Conservation (phyloP, 2,329 filamentous ascomycete species). For the Plenodomus lindquistii region DNA sequence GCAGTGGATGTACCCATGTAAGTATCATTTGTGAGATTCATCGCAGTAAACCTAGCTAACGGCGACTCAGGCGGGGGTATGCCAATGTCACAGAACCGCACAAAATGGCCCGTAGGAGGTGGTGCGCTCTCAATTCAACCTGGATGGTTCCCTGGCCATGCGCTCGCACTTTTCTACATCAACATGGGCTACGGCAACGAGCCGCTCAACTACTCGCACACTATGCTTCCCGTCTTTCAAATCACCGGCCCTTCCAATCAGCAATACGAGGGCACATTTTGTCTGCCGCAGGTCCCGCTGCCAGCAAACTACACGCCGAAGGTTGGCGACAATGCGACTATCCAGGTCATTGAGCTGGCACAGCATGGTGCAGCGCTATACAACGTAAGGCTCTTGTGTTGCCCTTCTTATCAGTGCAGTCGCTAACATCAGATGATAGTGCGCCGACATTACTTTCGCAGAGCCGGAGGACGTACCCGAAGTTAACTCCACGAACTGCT, state of each 20-base stretch:
- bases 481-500: slow-evolving; percentile 83
- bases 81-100: slow-evolving; percentile 76
- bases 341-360: slow-evolving; percentile 83
- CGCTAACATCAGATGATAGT: slow-evolving; percentile 57
- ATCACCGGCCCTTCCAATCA: slow-evolving; percentile 79
- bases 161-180: slow-evolving; percentile 80
- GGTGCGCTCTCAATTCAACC: slow-evolving; percentile 90
- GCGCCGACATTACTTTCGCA: slow-evolving; percentile 91
- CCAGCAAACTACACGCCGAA: slow-evolving; percentile 72
- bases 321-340: slow-evolving; percentile 85
- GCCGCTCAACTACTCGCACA: slow-evolving; percentile 83
- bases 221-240: slow-evolving; percentile 80
- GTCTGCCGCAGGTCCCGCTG: slow-evolving; percentile 84
- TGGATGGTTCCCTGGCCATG: slow-evolving; percentile 92
- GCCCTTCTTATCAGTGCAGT: not conserved
- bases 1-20: slow-evolving; percentile 96
- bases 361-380: slow-evolving; percentile 82
- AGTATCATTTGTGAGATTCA: slow-evolving; percentile 43
- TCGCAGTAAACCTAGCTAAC: slow-evolving; percentile 9
- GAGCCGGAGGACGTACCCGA: slow-evolving; percentile 74
- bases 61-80: slow-evolving; percentile 75
- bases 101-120: slow-evolving; percentile 85
- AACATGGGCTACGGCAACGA: slow-evolving; percentile 86
- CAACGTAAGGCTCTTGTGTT: slow-evolving; percentile 60
- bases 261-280: slow-evolving; percentile 87